Conservation (phyloP, 371 early-diverging fungal genomes). For the Phascolomyces articulosus region DNA sequence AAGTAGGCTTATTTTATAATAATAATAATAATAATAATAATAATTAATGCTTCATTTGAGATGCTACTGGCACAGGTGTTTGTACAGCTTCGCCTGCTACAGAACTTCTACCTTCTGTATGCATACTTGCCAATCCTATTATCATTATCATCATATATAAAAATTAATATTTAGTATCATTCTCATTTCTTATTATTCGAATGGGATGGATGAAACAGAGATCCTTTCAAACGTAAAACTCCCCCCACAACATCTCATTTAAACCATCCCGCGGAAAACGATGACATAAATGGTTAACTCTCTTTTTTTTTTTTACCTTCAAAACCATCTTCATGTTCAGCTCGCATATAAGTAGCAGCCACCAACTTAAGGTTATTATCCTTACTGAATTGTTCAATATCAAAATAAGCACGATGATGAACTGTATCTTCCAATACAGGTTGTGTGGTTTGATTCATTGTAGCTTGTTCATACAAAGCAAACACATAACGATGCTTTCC, state of each 20-base stretch:
- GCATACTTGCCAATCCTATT: conserved; percentile 1
- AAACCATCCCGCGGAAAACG: neutral
- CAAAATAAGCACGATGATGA: conserved; percentile 17
- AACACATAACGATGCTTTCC: conserved; percentile 29
- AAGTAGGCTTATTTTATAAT: neutral
- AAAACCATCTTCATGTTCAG: conserved; percentile 18
- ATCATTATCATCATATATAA: neutral
- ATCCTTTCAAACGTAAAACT: neutral
- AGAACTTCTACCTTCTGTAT: neutral
- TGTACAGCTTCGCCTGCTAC: neutral
- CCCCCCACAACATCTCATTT: too few species aligned
- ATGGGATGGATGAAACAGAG: too few species aligned
- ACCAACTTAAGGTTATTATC: conserved; percentile 26
- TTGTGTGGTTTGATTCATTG: conserved; percentile 9
- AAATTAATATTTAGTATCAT: too few species aligned
- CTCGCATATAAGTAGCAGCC: conserved; percentile 26
- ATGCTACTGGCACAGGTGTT: neutral
- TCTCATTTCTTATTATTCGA: too few species aligned
- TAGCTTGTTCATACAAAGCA: conserved; percentile 28
- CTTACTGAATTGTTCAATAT: conserved; percentile 14
- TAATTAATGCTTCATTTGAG: neutral
- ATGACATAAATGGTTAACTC: neutral
- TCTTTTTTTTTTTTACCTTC: conserved; percentile 11
- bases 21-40: neutral
- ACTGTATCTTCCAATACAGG: conserved; percentile 14